Base-by-base conservation (phyloP, 2,329 filamentous ascomycete species). In the Daldinia sp. region DNA sequence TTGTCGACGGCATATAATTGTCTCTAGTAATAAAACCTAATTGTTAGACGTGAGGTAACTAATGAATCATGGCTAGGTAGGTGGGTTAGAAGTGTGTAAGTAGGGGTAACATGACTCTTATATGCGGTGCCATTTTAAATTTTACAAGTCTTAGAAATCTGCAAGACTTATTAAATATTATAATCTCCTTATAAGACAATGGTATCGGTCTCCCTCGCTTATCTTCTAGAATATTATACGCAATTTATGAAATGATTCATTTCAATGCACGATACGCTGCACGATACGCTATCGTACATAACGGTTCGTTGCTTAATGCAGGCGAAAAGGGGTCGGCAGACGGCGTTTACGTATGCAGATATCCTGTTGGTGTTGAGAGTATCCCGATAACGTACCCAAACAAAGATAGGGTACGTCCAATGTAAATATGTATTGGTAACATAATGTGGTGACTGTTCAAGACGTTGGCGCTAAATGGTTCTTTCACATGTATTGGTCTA, bases 311-410 rank as follows among this genome's bases (percentile, higher is more conserved):
- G 17, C 27, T 43, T 37, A 15, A 64, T 56, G 62, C 58, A 56
- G 25, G 54, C 25, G 41, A 37, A 64, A 64, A 52, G 62, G 62
- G 58, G 58, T 27, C 21, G 13, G 39, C 39, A 23, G 11, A n/a
- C 21, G 21, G 29, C 48, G 32, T 51, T 15, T 25, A 35, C 19
- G 32, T 51, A 35, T 35, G 32, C 21, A 50, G 48, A 54, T 27
- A 45, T 52, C 30, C 43, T 37, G 41, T 56, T 35, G 49, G 56
- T 34, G 48, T 37, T 25, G 32, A 48, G 51, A 39, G 45, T 23
- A n/a, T 23, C 51, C 7, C n/a, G 48, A 35, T 35, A 51, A 35
- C 29, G 32, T 35, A 47, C 23, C n/a, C n/a, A n/a, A 35, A 35
- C 8, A 6, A 6, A 35, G 13, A 35, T 43, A 21, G 17, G 29